Base-by-base conservation (phyloP, 768 basidiomycete species). In the Tulasnella sp. region DNA sequence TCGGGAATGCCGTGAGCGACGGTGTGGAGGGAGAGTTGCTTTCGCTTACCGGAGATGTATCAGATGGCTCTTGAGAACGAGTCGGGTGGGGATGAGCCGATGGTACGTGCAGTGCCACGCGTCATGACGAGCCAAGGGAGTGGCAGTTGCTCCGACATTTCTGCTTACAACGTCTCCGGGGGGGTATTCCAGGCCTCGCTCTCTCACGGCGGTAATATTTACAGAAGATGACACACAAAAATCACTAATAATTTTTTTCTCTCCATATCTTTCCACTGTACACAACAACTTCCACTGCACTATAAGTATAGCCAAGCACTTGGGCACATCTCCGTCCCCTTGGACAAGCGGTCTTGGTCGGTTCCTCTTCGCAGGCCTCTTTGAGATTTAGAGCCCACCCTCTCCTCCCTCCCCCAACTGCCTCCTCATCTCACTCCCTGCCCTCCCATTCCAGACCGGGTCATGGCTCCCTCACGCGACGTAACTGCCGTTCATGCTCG, bases 381-480 rank as follows among this genome's bases (percentile, higher is more conserved):
- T 7, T 9, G 27, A 58, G 56, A n/a, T 24, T n/a, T n/a, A 31
- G 31, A 31, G 31, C 31, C 16, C 31, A 8, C 56, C 19, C 62
- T 6, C 31, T n/a, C n/a, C n/a, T n/a, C n/a, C n/a, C n/a, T n/a
- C n/a, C n/a, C 27, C 62, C 62, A 68, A 68, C 62, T 68, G 62
- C n/a, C 34, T 27, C 27, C 62, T 68, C 62, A 68, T 68, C 62
- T 68, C 62, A 68, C 62, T 62, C 24, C 31, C 62, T 14, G 8
- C 34, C 62, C 62, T 68, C 62, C 62, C 62, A 68, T 68, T 68
- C 62, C 62, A 68, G 62, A 68, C 62, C 62, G 4, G 62, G 14
- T 68, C 62, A 68, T 68, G 62, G 31, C 34, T 68, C 62, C 27
- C 62, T 68, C 62, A 68, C 62, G 62, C 62, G 62, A 68, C 62